Percentiles rank a stretch among this genome's conserved stretches.
Conservation (phyloP, 257 asterid species). For the Solanum ossicruentum region DNA sequence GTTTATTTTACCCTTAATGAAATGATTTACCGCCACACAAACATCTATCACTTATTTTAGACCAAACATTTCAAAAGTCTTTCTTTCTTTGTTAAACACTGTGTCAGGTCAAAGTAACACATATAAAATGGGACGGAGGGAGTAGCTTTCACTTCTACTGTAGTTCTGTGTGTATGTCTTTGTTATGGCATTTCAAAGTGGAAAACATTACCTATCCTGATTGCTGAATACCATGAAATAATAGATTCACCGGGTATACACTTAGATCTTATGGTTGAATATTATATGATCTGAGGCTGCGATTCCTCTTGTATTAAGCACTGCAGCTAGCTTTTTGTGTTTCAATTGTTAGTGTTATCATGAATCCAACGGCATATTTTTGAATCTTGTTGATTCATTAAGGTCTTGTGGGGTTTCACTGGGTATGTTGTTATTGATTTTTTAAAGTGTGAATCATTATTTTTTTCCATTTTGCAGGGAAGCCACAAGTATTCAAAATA, state of each 20-base stretch:
- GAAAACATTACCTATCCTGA: not conserved
- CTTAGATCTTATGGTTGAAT: not conserved
- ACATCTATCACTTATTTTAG: too few relatives aligned
- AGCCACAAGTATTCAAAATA: constrained; percentile 61
- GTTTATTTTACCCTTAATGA: too few relatives aligned
- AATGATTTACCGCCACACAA: too few relatives aligned
- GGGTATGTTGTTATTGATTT: not conserved
- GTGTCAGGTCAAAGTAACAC: too few relatives aligned
- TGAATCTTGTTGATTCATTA: not conserved
- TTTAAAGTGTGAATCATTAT: not conserved
- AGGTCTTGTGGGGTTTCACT: not conserved
- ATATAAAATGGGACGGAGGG: too few relatives aligned
- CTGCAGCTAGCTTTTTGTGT: not conserved
- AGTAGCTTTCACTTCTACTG: not conserved
- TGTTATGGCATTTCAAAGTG: not conserved
- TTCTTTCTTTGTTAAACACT: too few relatives aligned
- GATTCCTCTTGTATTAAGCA: not conserved
- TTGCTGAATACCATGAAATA: not conserved
- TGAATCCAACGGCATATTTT: not conserved
- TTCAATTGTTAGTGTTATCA: not conserved
- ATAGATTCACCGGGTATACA: not conserved
- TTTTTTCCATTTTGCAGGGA: constrained; percentile 42
- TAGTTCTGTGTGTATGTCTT: not conserved
- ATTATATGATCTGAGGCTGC: not conserved
- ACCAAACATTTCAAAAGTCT: too few relatives aligned